Conservation (phyloP, 345 rosid genomes). For the Citrus reticulata region DNA sequence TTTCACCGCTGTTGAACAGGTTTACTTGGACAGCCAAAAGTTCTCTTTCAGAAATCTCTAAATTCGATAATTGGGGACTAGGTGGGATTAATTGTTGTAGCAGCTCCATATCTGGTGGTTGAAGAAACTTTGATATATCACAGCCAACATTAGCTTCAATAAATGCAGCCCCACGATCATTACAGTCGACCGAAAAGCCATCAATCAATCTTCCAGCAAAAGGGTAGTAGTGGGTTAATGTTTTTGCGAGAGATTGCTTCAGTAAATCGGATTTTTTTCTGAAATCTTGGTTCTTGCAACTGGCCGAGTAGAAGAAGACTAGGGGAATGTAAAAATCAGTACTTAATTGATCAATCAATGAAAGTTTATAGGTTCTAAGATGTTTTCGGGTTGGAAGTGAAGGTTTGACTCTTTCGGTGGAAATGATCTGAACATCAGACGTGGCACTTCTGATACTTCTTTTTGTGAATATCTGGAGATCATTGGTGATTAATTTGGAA, state of each 20-base stretch:
- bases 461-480: too few species aligned
- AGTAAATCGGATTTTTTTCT: neutral
- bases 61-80: neutral
- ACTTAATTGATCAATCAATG: constrained; percentile 15
- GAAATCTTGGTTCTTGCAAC: neutral
- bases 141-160: too few species aligned
- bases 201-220: neutral
- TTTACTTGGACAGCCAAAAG: constrained; percentile 11
- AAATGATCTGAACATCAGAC: neutral
- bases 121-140: constrained; percentile 5
- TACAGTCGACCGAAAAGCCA: neutral
- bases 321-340: constrained; percentile 10
- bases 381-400: too few species aligned
- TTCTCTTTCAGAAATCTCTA: neutral
- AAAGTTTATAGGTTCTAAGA: too few species aligned
- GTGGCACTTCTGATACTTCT: too few species aligned
- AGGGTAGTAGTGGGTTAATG: neutral
- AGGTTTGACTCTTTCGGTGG: too few species aligned
- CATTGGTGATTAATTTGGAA: too few species aligned
- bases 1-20: constrained; percentile 19
- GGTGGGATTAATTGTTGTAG: constrained; percentile 17
- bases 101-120: neutral
- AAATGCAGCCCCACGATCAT: too few species aligned
- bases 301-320: constrained; percentile 17
- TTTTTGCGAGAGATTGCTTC: constrained; percentile 21